A percentile compares a stretch with the other conserved stretches of the same genome.
phyloP scores from a whole-genome alignment of 805 yeast genomes.

The Sungouiozyma intestinalis region DNA sequence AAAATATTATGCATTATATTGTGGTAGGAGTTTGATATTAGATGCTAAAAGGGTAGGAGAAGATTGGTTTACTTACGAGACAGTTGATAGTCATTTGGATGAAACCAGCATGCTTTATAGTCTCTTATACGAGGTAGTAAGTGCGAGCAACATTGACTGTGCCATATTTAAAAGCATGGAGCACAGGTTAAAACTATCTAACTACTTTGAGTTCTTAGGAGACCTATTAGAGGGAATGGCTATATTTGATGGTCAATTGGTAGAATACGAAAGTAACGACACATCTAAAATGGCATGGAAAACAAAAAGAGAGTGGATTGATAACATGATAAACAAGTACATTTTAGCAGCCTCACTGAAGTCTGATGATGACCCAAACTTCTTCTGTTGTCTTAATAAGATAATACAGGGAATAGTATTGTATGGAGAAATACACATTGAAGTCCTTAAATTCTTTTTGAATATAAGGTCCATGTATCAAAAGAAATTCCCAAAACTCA shows the following conservation, averaged over 20 bases:
- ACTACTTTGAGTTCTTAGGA: conserved; percentile 13
- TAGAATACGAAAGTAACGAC: conserved; percentile 9
- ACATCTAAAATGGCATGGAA: conserved; percentile 5
- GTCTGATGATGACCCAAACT: conserved; percentile 31
- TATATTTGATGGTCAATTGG: conserved; percentile 9
- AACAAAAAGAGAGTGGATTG: conserved; percentile 13
- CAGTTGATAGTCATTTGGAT: conserved; percentile 2
- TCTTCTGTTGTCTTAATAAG: conserved; percentile 28
- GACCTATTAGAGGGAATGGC: conserved; percentile 11
- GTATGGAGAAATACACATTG: conserved; percentile 36
- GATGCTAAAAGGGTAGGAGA: conserved; percentile 3
- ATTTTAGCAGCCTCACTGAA: conserved; percentile 28
- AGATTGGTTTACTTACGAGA: background rate
- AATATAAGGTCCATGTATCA: background rate
- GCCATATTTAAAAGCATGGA: conserved; percentile 3
- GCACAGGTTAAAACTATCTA: conserved; percentile 5
- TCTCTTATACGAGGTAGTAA: conserved; percentile 3
- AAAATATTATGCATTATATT: conserved; percentile 8
- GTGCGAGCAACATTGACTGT: conserved; percentile 6
- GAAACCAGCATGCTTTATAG: conserved; percentile 9
- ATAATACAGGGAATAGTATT: conserved; percentile 35
- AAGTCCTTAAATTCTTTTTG: conserved; percentile 33
- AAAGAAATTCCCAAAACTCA: background rate
- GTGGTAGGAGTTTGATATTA: conserved; percentile 9
- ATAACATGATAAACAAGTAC: conserved; percentile 32